Conservation (phyloP, 805 yeast genomes). For the Candida peoriensis region DNA sequence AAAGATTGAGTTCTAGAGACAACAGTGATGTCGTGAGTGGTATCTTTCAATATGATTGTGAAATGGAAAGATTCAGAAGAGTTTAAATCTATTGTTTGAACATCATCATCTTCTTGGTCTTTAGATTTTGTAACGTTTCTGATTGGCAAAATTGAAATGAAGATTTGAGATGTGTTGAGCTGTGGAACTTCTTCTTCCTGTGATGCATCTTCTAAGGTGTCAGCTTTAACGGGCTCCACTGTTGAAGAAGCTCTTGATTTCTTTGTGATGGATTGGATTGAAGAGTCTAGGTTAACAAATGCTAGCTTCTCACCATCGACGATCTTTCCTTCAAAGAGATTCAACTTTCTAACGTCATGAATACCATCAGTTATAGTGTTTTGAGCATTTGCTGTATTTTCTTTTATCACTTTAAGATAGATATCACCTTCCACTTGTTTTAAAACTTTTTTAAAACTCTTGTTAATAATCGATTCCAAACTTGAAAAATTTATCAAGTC, state of each 20-base stretch:
- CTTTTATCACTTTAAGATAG: slow-evolving; percentile 52
- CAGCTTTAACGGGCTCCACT: slow-evolving; percentile 11
- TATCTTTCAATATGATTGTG: slow-evolving; percentile 70
- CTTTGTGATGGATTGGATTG: slow-evolving; percentile 47
- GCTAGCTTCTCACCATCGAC: slow-evolving; percentile 87
- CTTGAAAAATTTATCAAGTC: slow-evolving; percentile 53
- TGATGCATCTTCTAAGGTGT: slow-evolving; percentile 13
- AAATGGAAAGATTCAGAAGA: slow-evolving; percentile 61
- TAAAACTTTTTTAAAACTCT: slow-evolving; percentile 59
- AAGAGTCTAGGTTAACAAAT: slow-evolving; percentile 77
- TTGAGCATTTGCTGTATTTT: slow-evolving; percentile 33
- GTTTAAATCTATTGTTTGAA: slow-evolving; percentile 32
- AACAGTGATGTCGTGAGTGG: slow-evolving; percentile 68
- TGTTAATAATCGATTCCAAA: slow-evolving; percentile 42
- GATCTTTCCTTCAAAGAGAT: slow-evolving; percentile 68
- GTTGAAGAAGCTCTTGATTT: slow-evolving; percentile 6
- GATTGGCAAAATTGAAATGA: slow-evolving; percentile 64
- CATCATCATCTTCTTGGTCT: slow-evolving; percentile 17
- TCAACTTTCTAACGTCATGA: slow-evolving; percentile 40
- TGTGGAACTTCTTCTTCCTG: slow-evolving; percentile 6
- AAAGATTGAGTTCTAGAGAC: slow-evolving; percentile 82
- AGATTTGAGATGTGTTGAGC: slow-evolving; percentile 48
- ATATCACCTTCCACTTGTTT: slow-evolving; percentile 77
- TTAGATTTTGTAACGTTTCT: slow-evolving; percentile 26
- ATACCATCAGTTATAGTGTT: slow-evolving; percentile 10